A percentile compares a stretch with the other conserved stretches of the same genome.
Evolutionary conservation across 2,329 filamentous ascomycete species (phyloP).

Genomic region (Ascochyta fabae): DNA sequence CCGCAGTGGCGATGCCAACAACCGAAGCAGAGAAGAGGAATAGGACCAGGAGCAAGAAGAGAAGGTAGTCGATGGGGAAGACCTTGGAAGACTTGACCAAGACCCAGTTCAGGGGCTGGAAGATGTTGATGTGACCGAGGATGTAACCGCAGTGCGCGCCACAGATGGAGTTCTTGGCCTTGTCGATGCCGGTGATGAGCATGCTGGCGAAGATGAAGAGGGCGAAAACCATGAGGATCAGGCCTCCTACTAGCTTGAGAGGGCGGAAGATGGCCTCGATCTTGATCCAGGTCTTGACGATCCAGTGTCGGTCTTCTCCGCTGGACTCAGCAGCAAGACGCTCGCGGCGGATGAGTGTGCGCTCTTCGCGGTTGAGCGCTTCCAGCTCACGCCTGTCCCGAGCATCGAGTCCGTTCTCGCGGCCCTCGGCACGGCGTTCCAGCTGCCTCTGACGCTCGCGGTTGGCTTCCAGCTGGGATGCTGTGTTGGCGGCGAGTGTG

Average conservation of each 20-base stretch:
- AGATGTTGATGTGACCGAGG: constrained; percentile 84
- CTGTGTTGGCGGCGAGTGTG: constrained; percentile 76
- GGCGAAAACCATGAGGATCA: constrained; percentile 76
- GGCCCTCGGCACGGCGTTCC: constrained; percentile 81
- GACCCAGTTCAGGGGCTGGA: constrained; percentile 93
- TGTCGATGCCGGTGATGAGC: constrained; percentile 95
- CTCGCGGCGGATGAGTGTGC: constrained; percentile 87
- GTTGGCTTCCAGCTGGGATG: constrained; percentile 83
- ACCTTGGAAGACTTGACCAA: constrained; percentile 80
- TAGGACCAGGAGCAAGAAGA: constrained; percentile 84
- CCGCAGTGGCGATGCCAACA: constrained; percentile 81
- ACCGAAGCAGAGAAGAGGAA: constrained; percentile 90
- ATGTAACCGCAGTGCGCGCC: constrained; percentile 91
- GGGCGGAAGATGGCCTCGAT: constrained; percentile 82
- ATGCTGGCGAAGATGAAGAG: constrained; percentile 86
- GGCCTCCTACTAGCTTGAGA: constrained; percentile 83
- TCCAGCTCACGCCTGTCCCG: constrained; percentile 92
- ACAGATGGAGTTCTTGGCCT: constrained; percentile 93
- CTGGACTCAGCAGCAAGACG: constrained; percentile 82
- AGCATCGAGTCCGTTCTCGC: constrained; percentile 74
- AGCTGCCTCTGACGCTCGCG: constrained; percentile 91
- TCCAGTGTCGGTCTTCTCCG: constrained; percentile 75
- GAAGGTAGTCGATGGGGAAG: constrained; percentile 90
- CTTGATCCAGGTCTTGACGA: constrained; percentile 80
- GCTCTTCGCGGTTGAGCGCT: constrained; percentile 84